phyloP scores from a whole-genome alignment of 2,329 filamentous ascomycete species.

The Magnaporthiopsis rhizophila region DNA sequence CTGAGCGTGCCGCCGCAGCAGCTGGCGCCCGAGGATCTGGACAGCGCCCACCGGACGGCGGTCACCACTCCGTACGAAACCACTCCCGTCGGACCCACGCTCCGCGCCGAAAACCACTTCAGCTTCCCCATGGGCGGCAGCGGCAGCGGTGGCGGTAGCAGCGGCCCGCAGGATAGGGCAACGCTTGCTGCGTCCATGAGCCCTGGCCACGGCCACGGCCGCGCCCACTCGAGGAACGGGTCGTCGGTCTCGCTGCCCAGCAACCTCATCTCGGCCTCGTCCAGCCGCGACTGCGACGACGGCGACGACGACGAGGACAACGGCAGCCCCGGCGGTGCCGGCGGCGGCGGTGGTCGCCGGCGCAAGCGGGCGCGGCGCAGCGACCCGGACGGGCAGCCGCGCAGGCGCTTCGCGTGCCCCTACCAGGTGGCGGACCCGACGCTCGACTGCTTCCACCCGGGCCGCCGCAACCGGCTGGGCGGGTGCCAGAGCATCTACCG shows the following conservation, averaged over 20 bases:
- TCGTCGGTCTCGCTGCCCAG: neutral
- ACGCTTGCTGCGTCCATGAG: no score
- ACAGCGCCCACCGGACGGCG: neutral
- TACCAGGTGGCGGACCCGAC: slow-evolving; percentile 2
- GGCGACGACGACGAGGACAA: neutral
- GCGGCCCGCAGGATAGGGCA: no score
- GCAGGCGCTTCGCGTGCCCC: slow-evolving; percentile 4
- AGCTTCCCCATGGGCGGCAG: neutral
- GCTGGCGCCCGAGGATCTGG: neutral
- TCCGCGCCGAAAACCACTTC: neutral
- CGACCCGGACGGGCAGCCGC: neutral
- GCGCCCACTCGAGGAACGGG: neutral
- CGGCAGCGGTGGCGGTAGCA: no score
- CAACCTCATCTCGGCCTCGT: neutral
- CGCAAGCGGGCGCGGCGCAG: neutral
- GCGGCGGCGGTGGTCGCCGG: no score
- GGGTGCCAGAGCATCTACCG: slow-evolving; percentile 7
- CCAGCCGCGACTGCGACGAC: neutral
- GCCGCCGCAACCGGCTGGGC: slow-evolving; percentile 1
- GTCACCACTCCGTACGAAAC: neutral
- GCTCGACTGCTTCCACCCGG: slow-evolving; percentile 3
- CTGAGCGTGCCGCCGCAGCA: neutral
- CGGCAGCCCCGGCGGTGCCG: neutral
- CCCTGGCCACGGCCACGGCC: neutral
- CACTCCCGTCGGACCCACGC: no score